Evolutionary conservation across 805 yeast species (phyloP).

Genomic region (Yarrowia bubula): DNA sequence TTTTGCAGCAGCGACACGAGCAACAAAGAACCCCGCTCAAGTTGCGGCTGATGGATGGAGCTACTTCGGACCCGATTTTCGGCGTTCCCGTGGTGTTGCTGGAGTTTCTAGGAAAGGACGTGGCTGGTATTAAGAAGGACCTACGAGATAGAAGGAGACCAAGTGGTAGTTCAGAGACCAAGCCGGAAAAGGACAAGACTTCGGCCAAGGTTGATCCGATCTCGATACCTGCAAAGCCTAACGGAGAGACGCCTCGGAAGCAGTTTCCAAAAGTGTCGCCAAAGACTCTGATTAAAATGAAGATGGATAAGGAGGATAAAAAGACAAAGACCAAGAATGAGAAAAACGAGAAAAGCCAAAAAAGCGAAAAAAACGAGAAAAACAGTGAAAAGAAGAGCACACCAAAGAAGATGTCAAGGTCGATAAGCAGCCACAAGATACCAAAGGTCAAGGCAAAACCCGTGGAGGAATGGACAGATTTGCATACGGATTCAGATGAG

Average conservation of each 20-base stretch:
- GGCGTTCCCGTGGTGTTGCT: slow-evolving; percentile 10
- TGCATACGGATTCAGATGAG: no score
- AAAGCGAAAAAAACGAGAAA: not conserved
- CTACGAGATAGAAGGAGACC: not conserved
- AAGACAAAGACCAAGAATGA: not conserved
- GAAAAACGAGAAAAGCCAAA: not conserved
- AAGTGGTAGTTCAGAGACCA: not conserved
- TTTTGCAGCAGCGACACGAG: slow-evolving; percentile 4
- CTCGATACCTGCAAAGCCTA: not conserved
- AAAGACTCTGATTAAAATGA: not conserved
- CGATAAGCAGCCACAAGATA: not conserved
- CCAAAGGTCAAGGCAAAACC: not conserved
- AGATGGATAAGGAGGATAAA: not conserved
- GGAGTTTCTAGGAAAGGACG: slow-evolving; percentile 7
- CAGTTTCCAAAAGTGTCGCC: not conserved
- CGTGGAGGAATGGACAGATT: not conserved
- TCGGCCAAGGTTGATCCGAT: not conserved
- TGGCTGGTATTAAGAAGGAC: not conserved
- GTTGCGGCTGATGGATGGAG: slow-evolving; percentile 5
- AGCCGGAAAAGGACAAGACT: not conserved
- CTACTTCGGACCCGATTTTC: not conserved
- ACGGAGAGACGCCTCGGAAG: not conserved
- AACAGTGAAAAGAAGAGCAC: not conserved
- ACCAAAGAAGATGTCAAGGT: not conserved
- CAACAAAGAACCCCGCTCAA: slow-evolving; percentile 1